Conservation (phyloP, 2,329 filamentous ascomycete species). For the Paraphoma chrysanthemicola region DNA sequence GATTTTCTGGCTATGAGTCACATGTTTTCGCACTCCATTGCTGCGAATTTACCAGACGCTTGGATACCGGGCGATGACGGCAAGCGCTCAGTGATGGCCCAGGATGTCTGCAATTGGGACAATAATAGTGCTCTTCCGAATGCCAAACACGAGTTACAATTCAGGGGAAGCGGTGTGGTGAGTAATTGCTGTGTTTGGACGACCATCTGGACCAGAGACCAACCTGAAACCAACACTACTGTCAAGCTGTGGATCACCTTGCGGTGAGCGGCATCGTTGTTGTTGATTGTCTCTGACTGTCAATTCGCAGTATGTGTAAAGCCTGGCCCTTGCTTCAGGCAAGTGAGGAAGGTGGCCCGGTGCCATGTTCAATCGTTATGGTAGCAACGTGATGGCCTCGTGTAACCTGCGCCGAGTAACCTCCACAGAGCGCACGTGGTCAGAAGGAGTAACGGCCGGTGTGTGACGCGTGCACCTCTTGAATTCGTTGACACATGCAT, state of each 20-base stretch:
- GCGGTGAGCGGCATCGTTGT: slow-evolving; percentile 24
- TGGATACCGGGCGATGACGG: slow-evolving; percentile 23
- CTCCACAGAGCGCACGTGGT: slow-evolving; percentile 8
- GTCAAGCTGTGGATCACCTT: slow-evolving; percentile 23
- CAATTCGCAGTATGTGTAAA: slow-evolving; percentile 9
- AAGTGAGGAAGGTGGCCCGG: slow-evolving; percentile 13
- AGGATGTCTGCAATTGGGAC: slow-evolving; percentile 7
- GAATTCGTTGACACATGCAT: background rate
- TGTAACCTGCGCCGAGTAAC: slow-evolving; percentile 17
- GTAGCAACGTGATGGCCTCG: slow-evolving; percentile 25
- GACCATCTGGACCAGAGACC: slow-evolving; percentile 23
- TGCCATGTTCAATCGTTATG: slow-evolving; percentile 20
- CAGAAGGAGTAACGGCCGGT: slow-evolving; percentile 10
- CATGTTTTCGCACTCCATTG: slow-evolving; percentile 9
- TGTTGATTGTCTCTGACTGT: slow-evolving; percentile 22
- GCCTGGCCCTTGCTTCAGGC: slow-evolving; percentile 19
- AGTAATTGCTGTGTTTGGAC: background rate
- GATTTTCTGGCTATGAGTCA: slow-evolving; percentile 22
- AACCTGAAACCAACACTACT: slow-evolving; percentile 14
- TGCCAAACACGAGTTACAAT: background rate
- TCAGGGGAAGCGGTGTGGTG: slow-evolving; percentile 21
- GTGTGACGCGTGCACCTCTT: slow-evolving; percentile 2
- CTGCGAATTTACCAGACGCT: slow-evolving; percentile 19
- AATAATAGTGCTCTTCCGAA: slow-evolving; percentile 8
- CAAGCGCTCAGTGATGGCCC: slow-evolving; percentile 15